phyloP scores from a whole-genome alignment of 2,329 filamentous ascomycete genomes.

The Pseudopithomyces maydicus region DNA sequence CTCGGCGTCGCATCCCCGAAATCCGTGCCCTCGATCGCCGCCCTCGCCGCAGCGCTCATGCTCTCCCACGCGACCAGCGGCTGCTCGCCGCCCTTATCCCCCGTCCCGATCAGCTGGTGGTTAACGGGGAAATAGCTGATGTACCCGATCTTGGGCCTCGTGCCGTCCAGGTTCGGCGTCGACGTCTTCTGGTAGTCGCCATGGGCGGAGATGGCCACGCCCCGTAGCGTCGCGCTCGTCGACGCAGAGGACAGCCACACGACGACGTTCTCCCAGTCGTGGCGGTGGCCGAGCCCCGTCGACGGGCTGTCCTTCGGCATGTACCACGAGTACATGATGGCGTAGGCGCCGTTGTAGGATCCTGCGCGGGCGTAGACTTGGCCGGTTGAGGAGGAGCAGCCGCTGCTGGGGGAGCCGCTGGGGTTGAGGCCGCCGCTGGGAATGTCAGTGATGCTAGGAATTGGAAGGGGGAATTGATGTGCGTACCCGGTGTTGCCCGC shows the following conservation, averaged over 20 bases:
- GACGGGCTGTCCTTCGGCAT: constrained; percentile 56
- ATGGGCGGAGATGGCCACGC: constrained; percentile 59
- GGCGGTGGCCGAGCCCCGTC: constrained; percentile 55
- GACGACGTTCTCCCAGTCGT: constrained; percentile 63
- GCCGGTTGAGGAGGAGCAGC: constrained; percentile 53
- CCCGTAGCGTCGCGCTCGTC: constrained; percentile 50
- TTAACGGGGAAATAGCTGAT: constrained; percentile 55
- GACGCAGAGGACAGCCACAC: constrained; percentile 55
- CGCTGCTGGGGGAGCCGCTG: constrained; percentile 45
- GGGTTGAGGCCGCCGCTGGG: constrained; percentile 51
- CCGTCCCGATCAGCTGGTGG: constrained; percentile 52
- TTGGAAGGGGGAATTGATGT: neutral
- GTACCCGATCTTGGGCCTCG: constrained; percentile 55
- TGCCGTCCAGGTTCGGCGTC: constrained; percentile 50
- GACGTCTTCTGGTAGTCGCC: constrained; percentile 53
- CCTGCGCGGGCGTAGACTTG: constrained; percentile 57
- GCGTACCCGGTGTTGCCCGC: constrained; percentile 62
- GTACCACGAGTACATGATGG: constrained; percentile 61
- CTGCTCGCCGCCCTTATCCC: constrained; percentile 49
- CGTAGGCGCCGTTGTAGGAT: constrained; percentile 50
- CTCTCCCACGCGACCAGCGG: constrained; percentile 58
- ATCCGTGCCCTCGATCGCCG: constrained; percentile 52
- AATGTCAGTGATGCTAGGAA: neutral
- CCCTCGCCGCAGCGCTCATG: constrained; percentile 49
- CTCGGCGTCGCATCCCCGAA: constrained; percentile 55